phyloP scores from a whole-genome alignment of 164 flowering plant species.

The Tetracentron sinense region DNA sequence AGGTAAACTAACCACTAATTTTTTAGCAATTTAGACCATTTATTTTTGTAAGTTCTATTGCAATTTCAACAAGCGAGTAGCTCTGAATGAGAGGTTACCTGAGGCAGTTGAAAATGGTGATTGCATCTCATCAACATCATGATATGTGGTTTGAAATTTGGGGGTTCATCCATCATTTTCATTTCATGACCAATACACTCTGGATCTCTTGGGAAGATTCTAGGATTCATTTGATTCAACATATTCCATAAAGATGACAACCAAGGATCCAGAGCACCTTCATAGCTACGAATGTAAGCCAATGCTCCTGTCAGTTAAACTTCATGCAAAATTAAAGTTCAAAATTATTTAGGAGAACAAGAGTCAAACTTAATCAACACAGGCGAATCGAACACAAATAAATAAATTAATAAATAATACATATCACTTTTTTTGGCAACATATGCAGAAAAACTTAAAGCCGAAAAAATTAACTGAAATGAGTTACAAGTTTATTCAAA shows the following conservation, averaged over 20 bases:
- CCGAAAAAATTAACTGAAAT: no score
- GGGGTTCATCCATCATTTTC: constrained; percentile 57
- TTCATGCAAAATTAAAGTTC: no score
- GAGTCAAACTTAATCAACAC: no score
- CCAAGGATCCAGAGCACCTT: constrained; percentile 98
- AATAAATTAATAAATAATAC: no score
- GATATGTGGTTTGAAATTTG: constrained; percentile 57
- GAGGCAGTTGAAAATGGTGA: constrained; percentile 28
- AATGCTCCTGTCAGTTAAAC: constrained; percentile 4
- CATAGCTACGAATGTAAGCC: constrained; percentile 58
- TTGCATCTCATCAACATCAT: constrained; percentile 30
- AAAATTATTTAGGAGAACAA: not conserved
- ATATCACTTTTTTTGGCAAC: no score
- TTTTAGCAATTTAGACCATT: not conserved
- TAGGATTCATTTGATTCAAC: constrained; percentile 46
- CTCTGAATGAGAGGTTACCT: constrained; percentile 42
- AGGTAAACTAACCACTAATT: no score
- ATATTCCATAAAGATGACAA: constrained; percentile 73
- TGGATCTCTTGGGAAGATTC: constrained; percentile 50
- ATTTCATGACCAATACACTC: constrained; percentile 30
- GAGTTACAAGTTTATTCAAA: no score
- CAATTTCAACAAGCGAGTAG: not conserved
- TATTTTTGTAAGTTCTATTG: no score
- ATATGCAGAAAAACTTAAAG: no score
- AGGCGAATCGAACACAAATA: no score